These are phyloP conservation scores for Rhizophora mangle DNA, from an alignment of 345 rosid genomes.

Conservation along the genomic window DNA sequence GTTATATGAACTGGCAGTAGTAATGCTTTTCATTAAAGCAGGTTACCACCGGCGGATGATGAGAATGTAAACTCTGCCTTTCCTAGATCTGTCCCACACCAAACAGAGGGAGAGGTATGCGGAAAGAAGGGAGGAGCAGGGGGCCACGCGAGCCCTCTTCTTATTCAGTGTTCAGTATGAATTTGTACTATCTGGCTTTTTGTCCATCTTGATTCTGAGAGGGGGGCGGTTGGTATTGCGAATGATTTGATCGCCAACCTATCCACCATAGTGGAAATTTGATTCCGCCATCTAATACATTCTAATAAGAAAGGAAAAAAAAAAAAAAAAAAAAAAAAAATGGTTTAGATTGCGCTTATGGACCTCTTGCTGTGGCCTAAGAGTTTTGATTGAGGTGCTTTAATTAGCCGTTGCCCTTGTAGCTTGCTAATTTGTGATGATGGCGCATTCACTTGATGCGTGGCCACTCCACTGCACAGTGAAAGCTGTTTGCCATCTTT, in stretches of 20 bases:
- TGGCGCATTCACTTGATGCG: slow-evolving; percentile 20
- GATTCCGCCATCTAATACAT: slow-evolving; percentile 1
- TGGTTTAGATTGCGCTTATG: not conserved
- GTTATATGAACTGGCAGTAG: too few species aligned
- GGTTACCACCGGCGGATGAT: too few species aligned
- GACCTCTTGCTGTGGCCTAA: not conserved
- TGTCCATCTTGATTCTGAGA: not conserved
- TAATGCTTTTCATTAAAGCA: too few species aligned
- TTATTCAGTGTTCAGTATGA: not conserved
- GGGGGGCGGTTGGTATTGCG: not conserved
- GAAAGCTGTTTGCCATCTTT: slow-evolving; percentile 11
- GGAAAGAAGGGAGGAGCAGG: too few species aligned
- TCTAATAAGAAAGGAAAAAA: not conserved
- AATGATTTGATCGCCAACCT: not conserved
- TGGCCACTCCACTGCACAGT: slow-evolving; percentile 7
- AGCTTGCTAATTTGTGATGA: slow-evolving; percentile 3
- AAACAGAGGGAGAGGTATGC: too few species aligned
- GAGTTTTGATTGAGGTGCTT: not conserved
- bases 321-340: not conserved
- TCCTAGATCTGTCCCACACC: too few species aligned
- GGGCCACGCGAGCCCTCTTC: too few species aligned
- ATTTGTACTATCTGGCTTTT: not conserved
- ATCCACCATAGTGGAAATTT: not conserved
- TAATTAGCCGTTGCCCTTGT: not conserved
- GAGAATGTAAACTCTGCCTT: too few species aligned